These are phyloP conservation scores for Sherardia arvensis DNA, from an alignment of 257 asterid species.

Conservation along the genomic window DNA sequence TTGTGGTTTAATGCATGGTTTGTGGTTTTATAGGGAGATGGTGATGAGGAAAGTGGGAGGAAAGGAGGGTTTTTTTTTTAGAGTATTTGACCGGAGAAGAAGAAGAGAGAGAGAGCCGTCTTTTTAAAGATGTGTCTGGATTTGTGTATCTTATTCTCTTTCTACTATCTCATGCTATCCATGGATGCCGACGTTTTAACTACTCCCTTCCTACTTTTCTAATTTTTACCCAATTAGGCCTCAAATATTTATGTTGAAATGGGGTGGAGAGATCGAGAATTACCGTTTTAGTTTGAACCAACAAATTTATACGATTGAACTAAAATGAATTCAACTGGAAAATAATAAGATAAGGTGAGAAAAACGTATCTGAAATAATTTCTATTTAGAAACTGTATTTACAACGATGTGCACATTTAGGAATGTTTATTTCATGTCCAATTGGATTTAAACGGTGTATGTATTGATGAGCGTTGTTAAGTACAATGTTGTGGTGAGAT, in stretches of 20 bases:
- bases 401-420: too few species aligned
- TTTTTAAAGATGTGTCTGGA: constrained; percentile 15
- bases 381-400: too few species aligned
- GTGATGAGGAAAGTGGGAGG: constrained; percentile 15
- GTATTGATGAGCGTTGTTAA: too few species aligned
- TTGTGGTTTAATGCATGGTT: neutral
- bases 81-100: constrained; percentile 5
- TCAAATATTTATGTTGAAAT: neutral
- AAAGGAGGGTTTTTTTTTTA: neutral
- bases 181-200: constrained; percentile 28
- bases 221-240: constrained; percentile 6
- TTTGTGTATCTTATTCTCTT: constrained; percentile 2
- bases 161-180: neutral
- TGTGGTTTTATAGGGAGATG: neutral
- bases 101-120: constrained; percentile 19
- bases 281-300: too few species aligned
- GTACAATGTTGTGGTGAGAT: too few species aligned
- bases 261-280: too few species aligned
- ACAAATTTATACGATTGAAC: too few species aligned
- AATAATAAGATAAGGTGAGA: too few species aligned
- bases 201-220: neutral
- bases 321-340: too few species aligned
- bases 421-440: too few species aligned
- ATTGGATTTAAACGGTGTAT: too few species aligned
- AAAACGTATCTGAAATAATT: too few species aligned